Evolutionary conservation across 1,284 basidiomycete species (phyloP).

Genomic region (Pseudozyma pruni): DNA sequence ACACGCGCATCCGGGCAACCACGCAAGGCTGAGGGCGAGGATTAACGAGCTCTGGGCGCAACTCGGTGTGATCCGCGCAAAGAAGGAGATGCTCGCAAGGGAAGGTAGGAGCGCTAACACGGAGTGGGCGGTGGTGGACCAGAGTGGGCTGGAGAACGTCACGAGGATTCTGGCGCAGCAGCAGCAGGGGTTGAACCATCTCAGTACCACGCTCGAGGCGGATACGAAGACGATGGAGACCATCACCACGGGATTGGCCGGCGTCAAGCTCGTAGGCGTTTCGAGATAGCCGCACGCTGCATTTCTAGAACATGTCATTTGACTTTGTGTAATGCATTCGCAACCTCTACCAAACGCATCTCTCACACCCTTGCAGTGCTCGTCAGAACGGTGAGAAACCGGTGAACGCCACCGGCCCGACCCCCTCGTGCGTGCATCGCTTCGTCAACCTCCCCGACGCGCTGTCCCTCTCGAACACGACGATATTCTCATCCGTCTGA

Average conservation of each 20-base stretch:
- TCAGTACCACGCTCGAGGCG: conserved; percentile 54
- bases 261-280: conserved; percentile 59
- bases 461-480: conserved; percentile 39
- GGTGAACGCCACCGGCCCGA: conserved; percentile 43
- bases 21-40: conserved; percentile 51
- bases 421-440: conserved; percentile 2
- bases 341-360: no score
- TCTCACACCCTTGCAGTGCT: background rate
- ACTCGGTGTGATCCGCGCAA: conserved; percentile 59
- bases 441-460: conserved; percentile 29
- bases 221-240: conserved; percentile 62
- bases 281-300: no score
- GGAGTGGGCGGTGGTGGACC: conserved; percentile 66
- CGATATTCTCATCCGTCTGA: conserved; percentile 46
- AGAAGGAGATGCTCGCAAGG: conserved; percentile 49
- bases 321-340: no score
- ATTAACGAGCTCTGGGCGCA: conserved; percentile 66
- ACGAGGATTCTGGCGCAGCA: conserved; percentile 58
- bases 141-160: conserved; percentile 57
- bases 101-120: conserved; percentile 47
- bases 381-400: conserved; percentile 45
- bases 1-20: conserved; percentile 8
- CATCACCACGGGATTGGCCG: conserved; percentile 53
- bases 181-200: conserved; percentile 63
- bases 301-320: no score